phyloP scores from a whole-genome alignment of 2,329 filamentous ascomycete species.

The Fusarium secorum region DNA sequence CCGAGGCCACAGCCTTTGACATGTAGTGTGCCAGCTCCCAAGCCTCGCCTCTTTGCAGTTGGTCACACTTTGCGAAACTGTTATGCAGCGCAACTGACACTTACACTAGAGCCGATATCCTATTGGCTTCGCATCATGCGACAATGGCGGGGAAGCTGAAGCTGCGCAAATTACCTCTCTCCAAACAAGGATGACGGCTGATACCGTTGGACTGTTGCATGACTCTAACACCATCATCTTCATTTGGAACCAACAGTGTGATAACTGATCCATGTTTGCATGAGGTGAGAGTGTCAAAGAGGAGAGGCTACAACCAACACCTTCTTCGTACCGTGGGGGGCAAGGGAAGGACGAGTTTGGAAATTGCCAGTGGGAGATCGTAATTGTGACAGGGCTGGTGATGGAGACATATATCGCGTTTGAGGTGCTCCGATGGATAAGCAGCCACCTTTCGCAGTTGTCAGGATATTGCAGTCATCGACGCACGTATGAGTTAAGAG shows the following conservation, averaged over 20 bases:
- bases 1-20: background rate
- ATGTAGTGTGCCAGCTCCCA: background rate
- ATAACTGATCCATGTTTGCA: background rate
- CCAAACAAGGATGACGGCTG: background rate
- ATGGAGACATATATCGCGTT: background rate
- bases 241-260: background rate
- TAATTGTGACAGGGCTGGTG: background rate
- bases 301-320: background rate
- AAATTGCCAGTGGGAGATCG: background rate
- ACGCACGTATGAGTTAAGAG: background rate
- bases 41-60: background rate
- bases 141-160: background rate
- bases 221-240: background rate
- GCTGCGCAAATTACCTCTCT: background rate
- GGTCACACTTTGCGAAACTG: background rate
- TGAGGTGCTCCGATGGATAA: background rate
- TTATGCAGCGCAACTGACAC: background rate
- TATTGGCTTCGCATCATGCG: slow-evolving; percentile 3
- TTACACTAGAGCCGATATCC: background rate
- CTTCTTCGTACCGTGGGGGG: background rate
- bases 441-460: background rate
- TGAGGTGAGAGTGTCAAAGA: background rate
- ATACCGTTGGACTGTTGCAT: slow-evolving; percentile 20
- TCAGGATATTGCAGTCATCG: background rate
- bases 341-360: background rate